These are phyloP conservation scores for Marchantia polymorpha DNA, from an alignment of 225 moss, liverwort and hornwort species.

Conservation along the genomic window DNA sequence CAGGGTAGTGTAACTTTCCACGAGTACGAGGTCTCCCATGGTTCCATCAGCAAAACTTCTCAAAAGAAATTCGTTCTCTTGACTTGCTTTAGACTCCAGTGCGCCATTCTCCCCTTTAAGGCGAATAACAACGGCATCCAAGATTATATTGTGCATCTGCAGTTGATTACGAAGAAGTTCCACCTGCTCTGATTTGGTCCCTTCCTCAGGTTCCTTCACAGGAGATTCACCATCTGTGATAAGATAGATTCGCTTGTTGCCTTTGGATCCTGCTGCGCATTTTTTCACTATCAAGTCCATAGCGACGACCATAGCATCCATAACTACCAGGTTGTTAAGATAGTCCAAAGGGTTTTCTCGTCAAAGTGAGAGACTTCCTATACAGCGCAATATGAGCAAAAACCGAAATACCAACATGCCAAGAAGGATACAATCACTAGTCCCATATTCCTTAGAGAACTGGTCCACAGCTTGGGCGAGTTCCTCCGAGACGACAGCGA, in stretches of 20 bases:
- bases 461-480: constrained; percentile 56
- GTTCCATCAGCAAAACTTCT: constrained; percentile 62
- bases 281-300: constrained; percentile 76
- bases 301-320: constrained; percentile 90
- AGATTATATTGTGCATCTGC: constrained; percentile 63
- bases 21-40: constrained; percentile 63
- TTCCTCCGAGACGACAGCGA: constrained; percentile 64
- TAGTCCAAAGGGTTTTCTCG: not conserved
- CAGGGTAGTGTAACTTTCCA: constrained; percentile 59
- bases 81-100: constrained; percentile 46
- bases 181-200: constrained; percentile 75
- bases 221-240: constrained; percentile 68
- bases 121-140: constrained; percentile 70
- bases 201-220: constrained; percentile 67
- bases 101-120: constrained; percentile 28
- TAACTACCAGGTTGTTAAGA: constrained; percentile 58
- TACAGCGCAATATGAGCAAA: not conserved
- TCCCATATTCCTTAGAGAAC: constrained; percentile 57
- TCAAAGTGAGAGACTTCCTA: not conserved
- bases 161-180: constrained; percentile 62
- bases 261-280: constrained; percentile 65
- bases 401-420: not conserved
- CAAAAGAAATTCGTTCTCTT: constrained; percentile 69
- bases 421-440: constrained; percentile 88
- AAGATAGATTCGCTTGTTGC: constrained; percentile 78